Percentiles rank a stretch among this genome's conserved stretches.
Conservation (phyloP, 345 rosid species). For the Rhizophora mangle region DNA sequence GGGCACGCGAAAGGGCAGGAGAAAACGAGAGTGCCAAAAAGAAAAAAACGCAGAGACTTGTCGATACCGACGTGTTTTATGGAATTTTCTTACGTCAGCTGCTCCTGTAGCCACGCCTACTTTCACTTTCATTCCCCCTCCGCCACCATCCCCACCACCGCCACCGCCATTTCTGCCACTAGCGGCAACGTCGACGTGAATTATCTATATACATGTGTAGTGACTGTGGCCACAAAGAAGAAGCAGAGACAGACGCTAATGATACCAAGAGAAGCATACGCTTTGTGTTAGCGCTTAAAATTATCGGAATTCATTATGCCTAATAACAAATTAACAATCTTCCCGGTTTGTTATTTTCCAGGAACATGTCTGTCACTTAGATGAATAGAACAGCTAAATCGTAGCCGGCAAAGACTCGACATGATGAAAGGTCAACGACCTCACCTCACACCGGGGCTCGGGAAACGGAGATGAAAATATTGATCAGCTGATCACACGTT, state of each 20-base stretch:
- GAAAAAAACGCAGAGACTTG: background rate
- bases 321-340: too few species aligned
- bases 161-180: background rate
- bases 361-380: background rate
- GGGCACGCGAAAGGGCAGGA: constrained; percentile 35
- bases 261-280: constrained; percentile 7
- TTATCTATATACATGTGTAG: background rate
- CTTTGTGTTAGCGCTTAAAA: constrained; percentile 37
- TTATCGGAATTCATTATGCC: too few species aligned
- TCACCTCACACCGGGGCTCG: background rate
- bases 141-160: background rate
- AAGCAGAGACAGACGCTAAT: background rate
- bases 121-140: background rate
- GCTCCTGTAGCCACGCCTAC: background rate
- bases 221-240: background rate
- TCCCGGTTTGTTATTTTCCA: background rate
- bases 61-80: constrained; percentile 4
- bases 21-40: background rate
- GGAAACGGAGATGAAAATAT: too few species aligned
- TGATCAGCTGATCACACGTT: background rate
- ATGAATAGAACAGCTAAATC: constrained; percentile 13
- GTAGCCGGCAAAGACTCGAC: constrained; percentile 5
- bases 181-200: too few species aligned
- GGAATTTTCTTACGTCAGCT: constrained; percentile 29
- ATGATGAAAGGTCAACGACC: background rate